Percentiles rank a stretch among this genome's conserved stretches.
These are phyloP conservation scores for Mucor indicus DNA, from an alignment of 371 early-diverging fungal genomes.

Conservation along the genomic window DNA sequence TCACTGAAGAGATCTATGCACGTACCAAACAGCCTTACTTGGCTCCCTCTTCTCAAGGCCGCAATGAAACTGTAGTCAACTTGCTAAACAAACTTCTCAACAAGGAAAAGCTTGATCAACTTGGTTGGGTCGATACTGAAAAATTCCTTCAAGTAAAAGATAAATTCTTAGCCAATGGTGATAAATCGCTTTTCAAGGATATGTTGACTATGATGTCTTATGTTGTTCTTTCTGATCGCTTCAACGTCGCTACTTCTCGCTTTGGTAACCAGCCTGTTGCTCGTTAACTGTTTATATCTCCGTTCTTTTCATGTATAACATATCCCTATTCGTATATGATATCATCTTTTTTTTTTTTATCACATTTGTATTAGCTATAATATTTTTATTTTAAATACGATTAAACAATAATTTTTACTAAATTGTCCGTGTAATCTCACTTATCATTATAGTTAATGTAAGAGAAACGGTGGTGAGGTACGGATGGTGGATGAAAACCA, in stretches of 20 bases:
- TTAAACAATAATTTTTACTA: no score
- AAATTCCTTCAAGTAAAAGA: neutral
- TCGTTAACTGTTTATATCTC: no score
- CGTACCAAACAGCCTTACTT: slow-evolving; percentile 21
- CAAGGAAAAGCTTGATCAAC: slow-evolving; percentile 8
- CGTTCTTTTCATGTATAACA: no score
- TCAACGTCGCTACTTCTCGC: slow-evolving; percentile 12
- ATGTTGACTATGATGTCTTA: slow-evolving; percentile 14
- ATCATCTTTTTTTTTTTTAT: no score
- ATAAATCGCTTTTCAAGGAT: slow-evolving; percentile 1
- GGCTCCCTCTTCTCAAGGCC: slow-evolving; percentile 11
- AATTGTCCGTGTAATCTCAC: no score
- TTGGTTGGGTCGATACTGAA: slow-evolving; percentile 13
- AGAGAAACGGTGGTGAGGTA: no score
- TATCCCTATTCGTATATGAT: no score
- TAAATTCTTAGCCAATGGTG: neutral
- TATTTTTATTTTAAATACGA: no score
- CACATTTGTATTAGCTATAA: no score
- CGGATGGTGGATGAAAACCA: no score
- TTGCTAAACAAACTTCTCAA: slow-evolving; percentile 7
- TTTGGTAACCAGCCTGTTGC: no score
- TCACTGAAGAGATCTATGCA: slow-evolving; percentile 18
- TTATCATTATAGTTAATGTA: no score
- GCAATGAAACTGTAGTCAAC: neutral
- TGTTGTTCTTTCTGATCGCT: slow-evolving; percentile 10